Base-by-base conservation (phyloP, 83 land plant species). In the Thuja plicata region DNA sequence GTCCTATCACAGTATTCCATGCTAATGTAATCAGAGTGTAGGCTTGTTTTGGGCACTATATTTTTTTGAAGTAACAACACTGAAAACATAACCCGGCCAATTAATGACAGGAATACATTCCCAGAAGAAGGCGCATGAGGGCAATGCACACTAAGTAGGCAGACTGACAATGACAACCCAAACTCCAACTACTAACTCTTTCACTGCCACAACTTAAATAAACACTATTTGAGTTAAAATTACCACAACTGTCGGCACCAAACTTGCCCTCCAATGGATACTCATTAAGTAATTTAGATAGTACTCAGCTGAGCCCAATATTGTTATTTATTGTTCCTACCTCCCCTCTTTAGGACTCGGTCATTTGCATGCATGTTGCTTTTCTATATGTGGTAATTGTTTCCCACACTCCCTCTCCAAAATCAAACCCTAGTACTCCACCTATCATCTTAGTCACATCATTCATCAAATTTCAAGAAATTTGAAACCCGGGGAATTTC, bases 391-490 rank as follows among this genome's bases (percentile, higher is more conserved):
- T 3, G 45, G 45, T 43, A 2, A 43, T 43, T 5, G 5, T 43
- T 43, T 43, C 45, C 5, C 45, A 43, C 45, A 43, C 45, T 43
- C 45, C 45, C 40, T 38, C 40, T 43, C 45, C 45, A 5, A 40
- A 89, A 92, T 92, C 77, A 76, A 92, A 92, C 89, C 92, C 91
- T 92, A 89, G 90, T 88, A 88, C 88, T 2, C 88, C 60, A 92
- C 93, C 86, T 74, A 4, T 38, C 40, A 38, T 38, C 40, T 38
- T 38, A 38, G 40, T 38, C 40, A 38, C 40, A 38, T 38, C 40
- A 38, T 38, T 38, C 40, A 38, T 2, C 40, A 38, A 38, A 38
- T 38, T 38, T 38, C 40, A 38, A 38, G 40, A 2, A 38, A n/a
- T n/a, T n/a, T n/a, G n/a, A n/a, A n/a, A n/a, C n/a, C n/a, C n/a